Conservation (phyloP, 2,329 filamentous ascomycete species). For the Fusarium udum region DNA sequence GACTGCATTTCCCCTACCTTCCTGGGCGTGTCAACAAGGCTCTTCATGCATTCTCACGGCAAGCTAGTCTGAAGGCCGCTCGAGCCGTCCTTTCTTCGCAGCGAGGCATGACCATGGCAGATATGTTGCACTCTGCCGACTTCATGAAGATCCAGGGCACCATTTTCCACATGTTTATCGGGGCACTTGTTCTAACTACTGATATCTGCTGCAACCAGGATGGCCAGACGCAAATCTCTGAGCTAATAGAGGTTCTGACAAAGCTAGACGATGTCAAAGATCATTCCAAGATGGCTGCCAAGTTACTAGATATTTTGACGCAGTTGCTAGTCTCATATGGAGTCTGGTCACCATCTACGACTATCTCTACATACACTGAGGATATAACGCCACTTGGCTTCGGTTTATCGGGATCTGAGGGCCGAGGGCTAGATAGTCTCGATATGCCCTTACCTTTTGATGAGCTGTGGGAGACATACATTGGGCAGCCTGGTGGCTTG, state of each 20-base stretch:
- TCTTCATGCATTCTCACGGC: background rate
- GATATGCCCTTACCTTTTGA: background rate
- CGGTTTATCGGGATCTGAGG: rapidly evolving
- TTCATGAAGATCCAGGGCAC: slow-evolving; percentile 1
- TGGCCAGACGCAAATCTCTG: background rate
- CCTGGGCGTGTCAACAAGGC: background rate
- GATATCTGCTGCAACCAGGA: background rate
- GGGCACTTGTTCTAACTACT: background rate
- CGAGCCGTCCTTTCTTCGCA: background rate
- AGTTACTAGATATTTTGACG: background rate
- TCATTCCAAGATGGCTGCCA: background rate
- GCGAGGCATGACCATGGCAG: background rate
- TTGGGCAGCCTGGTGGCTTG: background rate
- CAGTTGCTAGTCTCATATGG: background rate
- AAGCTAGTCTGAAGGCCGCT: background rate
- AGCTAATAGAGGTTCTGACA: background rate
- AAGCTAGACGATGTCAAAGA: background rate
- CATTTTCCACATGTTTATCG: background rate
- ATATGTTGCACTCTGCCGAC: background rate
- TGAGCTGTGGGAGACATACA: background rate
- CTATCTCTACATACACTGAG: background rate
- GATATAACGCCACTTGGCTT: background rate
- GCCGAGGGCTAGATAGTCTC: rapidly evolving
- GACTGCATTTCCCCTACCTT: background rate
- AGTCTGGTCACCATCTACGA: background rate